Evolutionary conservation across 306 rosid genomes (phyloP).

Genomic region (Lagenaria siceraria): DNA sequence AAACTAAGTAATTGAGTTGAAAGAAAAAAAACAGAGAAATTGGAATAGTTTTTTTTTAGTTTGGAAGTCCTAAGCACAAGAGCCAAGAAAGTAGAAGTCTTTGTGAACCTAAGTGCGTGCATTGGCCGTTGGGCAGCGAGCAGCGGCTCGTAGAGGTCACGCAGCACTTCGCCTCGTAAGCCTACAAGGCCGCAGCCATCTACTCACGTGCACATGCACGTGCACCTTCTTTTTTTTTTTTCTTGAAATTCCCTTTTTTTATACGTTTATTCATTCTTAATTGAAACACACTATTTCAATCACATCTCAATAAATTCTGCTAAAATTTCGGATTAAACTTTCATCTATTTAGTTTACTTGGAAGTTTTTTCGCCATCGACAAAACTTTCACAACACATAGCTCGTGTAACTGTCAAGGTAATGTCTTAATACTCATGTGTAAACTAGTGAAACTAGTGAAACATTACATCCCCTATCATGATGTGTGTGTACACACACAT

Average conservation of each 20-base stretch:
- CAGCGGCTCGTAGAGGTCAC: conserved; percentile 9
- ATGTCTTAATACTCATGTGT: too few relatives aligned
- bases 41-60: background rate
- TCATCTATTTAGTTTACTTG: too few relatives aligned
- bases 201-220: background rate
- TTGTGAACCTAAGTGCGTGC: background rate
- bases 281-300: background rate
- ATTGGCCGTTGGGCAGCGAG: background rate
- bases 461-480: too few relatives aligned
- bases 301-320: too few relatives aligned
- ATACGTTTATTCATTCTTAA: background rate
- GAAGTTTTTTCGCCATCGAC: too few relatives aligned
- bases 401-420: too few relatives aligned
- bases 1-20: background rate
- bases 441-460: too few relatives aligned
- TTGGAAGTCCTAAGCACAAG: background rate
- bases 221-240: background rate
- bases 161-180: background rate
- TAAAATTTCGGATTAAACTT: too few relatives aligned
- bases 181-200: background rate
- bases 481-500: too few relatives aligned
- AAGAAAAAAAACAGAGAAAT: background rate
- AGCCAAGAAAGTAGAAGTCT: background rate
- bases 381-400: too few relatives aligned
- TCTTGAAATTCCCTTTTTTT: background rate